Evolutionary conservation across 371 early-diverging fungal genomes (phyloP), one percentile per base, ranked within the genome.

Genomic region (Chytridium lagenaria): DNA sequence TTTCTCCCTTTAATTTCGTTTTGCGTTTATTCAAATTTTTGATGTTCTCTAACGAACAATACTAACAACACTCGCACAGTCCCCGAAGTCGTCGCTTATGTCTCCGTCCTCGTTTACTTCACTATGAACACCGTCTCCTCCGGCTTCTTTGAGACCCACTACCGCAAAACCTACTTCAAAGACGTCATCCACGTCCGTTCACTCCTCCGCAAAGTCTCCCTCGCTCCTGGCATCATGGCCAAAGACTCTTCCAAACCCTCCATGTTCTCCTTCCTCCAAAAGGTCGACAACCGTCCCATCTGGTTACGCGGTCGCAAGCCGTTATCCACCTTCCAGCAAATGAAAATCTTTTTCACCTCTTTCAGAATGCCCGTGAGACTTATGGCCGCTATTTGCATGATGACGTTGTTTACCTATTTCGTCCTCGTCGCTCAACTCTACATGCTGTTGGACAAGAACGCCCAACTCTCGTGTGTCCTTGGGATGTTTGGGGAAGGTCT

Each of bases 91-190:
- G 3, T 63, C 63, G 26, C 34, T 16, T 63, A 63, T 36, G 63
- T 31, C 37, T 15, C 15, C 63, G 36, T 63, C 34, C 16, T 37
- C 33, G 63, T 30, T 16, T 63, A 36, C 37, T 63, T 63, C 23
- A 16, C 36, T 36, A 36, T 63, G 33, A 63, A 63, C 37, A 10
- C 37, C 7, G 30, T 63, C 31, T 36, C 12, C 63, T 36, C 63
- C 26, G 12, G 36, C 63, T 63, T 12, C 63, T 3, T 63, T 23
- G 34, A 19, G 12, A 30, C 7, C 37, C 10, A 2, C 34, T 36
- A 63, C 63, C 31, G 63, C 34, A 63, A 63, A 30, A 63, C 63
- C 34, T 63, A 63, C 37, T 63, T 63, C 63, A 63, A 63, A 36
- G 63, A 63, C 36, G 34, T 63, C 15, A 37, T 63, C 37, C 23